A percentile compares a stretch with the other conserved stretches of the same genome.
Conservation (phyloP, 108 stramenopile species). For the Fragilaria radians region DNA sequence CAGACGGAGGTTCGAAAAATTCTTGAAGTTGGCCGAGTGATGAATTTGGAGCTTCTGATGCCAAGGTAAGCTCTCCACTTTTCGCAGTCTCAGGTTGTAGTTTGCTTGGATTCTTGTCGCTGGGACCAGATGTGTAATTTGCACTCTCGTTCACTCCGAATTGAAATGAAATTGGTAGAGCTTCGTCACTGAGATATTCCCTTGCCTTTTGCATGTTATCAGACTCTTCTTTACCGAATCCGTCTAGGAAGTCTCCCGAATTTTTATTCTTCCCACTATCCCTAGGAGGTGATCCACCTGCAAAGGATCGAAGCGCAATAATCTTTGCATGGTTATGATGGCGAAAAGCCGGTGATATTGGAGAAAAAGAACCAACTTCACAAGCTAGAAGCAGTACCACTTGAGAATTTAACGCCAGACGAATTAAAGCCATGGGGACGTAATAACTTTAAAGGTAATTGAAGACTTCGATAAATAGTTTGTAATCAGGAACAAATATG, state of each 20-base stretch:
- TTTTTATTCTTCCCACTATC: constrained; percentile 12
- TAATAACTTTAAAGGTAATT: no score
- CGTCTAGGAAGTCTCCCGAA: constrained; percentile 24
- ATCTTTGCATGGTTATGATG: no score
- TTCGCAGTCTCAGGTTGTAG: not conserved
- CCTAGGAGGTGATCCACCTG: constrained; percentile 7
- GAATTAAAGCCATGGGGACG: no score
- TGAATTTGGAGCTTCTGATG: not conserved
- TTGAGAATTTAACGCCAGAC: no score
- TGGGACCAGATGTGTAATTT: not conserved
- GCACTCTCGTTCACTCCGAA: constrained; percentile 2
- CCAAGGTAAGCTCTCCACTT: not conserved
- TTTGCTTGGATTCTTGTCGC: not conserved
- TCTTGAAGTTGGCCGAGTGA: not conserved
- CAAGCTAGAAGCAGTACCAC: not conserved
- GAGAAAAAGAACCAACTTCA: not conserved
- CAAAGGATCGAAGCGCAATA: not conserved
- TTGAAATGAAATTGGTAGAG: constrained; percentile 42
- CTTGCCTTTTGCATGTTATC: constrained; percentile 39
- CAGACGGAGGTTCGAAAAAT: constrained; percentile 6
- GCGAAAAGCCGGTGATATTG: not conserved
- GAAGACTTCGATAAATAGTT: no score
- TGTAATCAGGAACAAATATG: no score
- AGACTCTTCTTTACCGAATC: constrained; percentile 27
- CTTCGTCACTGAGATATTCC: constrained; percentile 46